Base-by-base conservation (phyloP, 2,329 filamentous ascomycete genomes). In the Fusarium hostae region DNA sequence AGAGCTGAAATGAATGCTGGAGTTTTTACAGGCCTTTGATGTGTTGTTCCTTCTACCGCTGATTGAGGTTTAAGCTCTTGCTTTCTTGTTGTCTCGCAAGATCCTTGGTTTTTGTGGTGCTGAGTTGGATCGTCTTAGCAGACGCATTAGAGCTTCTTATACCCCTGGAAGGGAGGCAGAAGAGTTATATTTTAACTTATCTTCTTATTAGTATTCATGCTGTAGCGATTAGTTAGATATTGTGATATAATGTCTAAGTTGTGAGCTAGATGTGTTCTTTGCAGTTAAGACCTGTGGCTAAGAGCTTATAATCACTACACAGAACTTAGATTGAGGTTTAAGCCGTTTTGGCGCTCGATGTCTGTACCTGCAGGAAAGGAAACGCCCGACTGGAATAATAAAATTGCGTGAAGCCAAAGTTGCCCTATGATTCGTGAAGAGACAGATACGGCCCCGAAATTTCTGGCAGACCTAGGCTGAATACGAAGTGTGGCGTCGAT, bases 361-460 rank as follows among this genome's bases (percentile, higher is more conserved):
- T 26, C 5, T 26, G 26, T 26, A 26, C 32, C 32, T 22, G 8
- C 9, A 7, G 24, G 9, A 24, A 16, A 10, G 10, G 13, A 24
- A 41, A 24, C 5, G 40, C 13, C 2, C 13, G 3, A 24, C 15
- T 16, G n/a, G 24, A 7, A 9, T 45, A 15, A 3, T 2, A 28
- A n/a, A 3, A 13, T n/a, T 20, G 11, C 6, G 3, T 4, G 9
- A 3, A 26, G 3, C 18, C 6, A 5, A 11, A 4, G 5, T 6
- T 9, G 24, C 4, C 11, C 5, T 20, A 0, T 9, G 4, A 41
- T 22, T 22, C 5, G 40, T 41, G n/a, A 41, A 3, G n/a, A 4
- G 8, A 9, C 7, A 1, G 12, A 40, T 5, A 3, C 12, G 5
- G 11, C 20, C 37, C 13, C 13, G n/a, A 22, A 15, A 22, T 13